Base-by-base conservation (phyloP, 1,139 yeast genomes). In the Pichia sp. region DNA sequence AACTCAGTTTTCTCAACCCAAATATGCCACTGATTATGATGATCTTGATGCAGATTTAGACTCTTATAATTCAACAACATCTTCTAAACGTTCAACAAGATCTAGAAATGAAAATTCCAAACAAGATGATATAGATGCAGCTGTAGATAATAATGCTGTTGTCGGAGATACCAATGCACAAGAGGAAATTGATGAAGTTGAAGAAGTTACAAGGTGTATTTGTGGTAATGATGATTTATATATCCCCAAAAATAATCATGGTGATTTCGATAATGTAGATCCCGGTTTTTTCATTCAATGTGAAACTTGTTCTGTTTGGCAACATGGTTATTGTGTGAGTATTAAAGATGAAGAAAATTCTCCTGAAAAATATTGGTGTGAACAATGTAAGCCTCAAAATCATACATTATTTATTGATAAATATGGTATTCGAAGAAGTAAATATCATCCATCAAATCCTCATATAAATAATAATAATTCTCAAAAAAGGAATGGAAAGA, bases 321-420 rank as follows among this genome's bases (percentile, higher is more conserved):
- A 92, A 65, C 98, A 92, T 62, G 97, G 97, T 3, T 89, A 73
- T 65, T 92, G 98, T 68, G 97, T 92, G 35, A 95, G 96, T 1
- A 74, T 87, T 48, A 72, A 70, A 50, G 76, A 76, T 41, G 85
- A 80, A 53, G 82, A 78, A 30, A 83, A 78, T 49, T 87, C 87
- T 0, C 96, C 96, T 2, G 96, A 89, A 49, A 85, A 85, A 62
- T 90, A 90, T 64, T 87, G 87, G 85, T 90, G 97, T 70, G 98
- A 92, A 61, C 65, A 69, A 56, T 92, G 97, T 67, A 78, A 82
- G 53, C 96, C 96, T 0, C 90, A 84, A 38, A 67, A 83, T 36
- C 97, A 90, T 61, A 66, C 76, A 26, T 65, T 78, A 42, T 62
- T 64, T 46, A 69, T 63, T 34, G 61, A 60, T 42, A 54, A 49